Percentiles rank a stretch among this genome's conserved stretches.
phyloP scores from a whole-genome alignment of 148 eudicot species.

The Rhododendron griersonianum region DNA sequence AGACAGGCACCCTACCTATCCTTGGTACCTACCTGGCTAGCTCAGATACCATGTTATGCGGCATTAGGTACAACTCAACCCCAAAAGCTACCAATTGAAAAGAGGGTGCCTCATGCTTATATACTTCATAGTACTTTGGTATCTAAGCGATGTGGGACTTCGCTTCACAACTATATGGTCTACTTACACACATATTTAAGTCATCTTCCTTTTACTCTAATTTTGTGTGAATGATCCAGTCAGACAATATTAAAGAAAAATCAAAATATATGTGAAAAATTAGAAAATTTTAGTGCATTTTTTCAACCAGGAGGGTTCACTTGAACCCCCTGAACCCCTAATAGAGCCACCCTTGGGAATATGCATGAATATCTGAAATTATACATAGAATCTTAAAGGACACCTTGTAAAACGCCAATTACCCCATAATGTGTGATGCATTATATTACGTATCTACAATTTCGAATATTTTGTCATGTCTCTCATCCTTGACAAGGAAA shows the following conservation, averaged over 20 bases:
- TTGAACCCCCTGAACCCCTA: no score
- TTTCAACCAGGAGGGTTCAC: no score
- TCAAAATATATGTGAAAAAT: no score
- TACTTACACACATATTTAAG: no score
- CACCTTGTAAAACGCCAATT: background rate
- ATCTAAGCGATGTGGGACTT: background rate
- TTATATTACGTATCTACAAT: background rate
- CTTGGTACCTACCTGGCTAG: background rate
- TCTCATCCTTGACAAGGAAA: background rate
- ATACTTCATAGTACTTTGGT: background rate
- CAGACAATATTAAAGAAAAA: no score
- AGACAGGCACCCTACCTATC: background rate
- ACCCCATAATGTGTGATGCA: background rate
- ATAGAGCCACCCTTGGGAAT: no score
- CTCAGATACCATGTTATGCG: background rate
- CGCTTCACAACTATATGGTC: background rate
- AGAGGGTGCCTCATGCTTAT: background rate
- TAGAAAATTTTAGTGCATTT: no score
- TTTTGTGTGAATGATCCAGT: no score
- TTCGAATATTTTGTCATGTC: background rate
- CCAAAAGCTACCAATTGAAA: background rate
- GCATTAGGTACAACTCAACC: background rate
- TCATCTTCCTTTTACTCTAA: no score
- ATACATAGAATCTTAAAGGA: background rate
- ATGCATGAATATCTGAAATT: background rate